Conservation (phyloP, 2,329 filamentous ascomycete genomes). For the Arthrobotrys iridis region DNA sequence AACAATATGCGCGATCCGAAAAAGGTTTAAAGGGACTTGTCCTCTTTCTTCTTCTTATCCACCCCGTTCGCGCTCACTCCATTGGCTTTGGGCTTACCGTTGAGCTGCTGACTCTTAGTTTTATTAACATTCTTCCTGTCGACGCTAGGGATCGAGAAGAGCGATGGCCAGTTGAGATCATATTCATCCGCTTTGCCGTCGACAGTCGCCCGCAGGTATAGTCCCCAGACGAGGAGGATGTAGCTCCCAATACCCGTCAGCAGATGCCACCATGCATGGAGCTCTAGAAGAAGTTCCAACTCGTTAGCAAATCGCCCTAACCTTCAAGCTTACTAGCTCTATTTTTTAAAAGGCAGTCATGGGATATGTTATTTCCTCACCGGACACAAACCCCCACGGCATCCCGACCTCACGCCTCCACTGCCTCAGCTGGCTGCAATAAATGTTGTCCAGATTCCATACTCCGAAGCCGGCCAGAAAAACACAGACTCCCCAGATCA, state of each 20-base stretch:
- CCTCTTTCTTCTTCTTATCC: no score
- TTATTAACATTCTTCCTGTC: slow-evolving; percentile 32
- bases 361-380: slow-evolving; percentile 29
- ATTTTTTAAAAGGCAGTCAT: background rate
- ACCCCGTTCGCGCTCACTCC: slow-evolving; percentile 25
- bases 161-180: slow-evolving; percentile 74
- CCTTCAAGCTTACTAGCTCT: background rate
- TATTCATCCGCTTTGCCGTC: slow-evolving; percentile 78
- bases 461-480: slow-evolving; percentile 80
- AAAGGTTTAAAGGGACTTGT: slow-evolving; percentile 25
- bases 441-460: slow-evolving; percentile 83
- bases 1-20: background rate
- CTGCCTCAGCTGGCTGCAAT: slow-evolving; percentile 72
- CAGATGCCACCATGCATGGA: slow-evolving; percentile 69
- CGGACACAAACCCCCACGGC: slow-evolving; percentile 79
- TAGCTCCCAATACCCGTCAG: slow-evolving; percentile 86
- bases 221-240: slow-evolving; percentile 82
- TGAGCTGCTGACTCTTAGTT: slow-evolving; percentile 5
- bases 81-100: slow-evolving; percentile 16
- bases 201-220: slow-evolving; percentile 78
- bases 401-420: slow-evolving; percentile 76
- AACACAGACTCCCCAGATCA: slow-evolving; percentile 72
- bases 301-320: background rate
- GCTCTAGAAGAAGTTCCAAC: slow-evolving; percentile 58
- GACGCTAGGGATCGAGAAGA: slow-evolving; percentile 67